Base-by-base conservation (phyloP, 306 rosid genomes). In the Crotalaria pallida region DNA sequence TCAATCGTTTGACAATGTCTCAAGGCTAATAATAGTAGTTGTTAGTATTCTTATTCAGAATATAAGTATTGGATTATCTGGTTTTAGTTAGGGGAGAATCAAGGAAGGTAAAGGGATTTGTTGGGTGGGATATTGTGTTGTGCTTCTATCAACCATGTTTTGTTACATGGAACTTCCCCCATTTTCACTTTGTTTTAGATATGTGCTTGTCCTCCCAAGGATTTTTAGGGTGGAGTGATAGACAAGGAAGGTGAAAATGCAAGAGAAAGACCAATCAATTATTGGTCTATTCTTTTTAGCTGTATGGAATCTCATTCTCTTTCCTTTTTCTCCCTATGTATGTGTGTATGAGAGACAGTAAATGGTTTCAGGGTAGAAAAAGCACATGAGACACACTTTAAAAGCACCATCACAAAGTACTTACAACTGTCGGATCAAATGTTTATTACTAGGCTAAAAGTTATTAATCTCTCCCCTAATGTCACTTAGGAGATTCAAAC, bases 201-300 rank as follows among this genome's bases (percentile, higher is more conserved):
- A 34, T 52, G 50, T 76, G 82, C 62, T 72, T 38, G 13, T 38
- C 44, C 71, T 67, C 69, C 66, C 57, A 65, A 74, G 74, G 69
- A 73, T 27, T 61, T 56, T 38, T 29, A 51, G 70, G 84, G 78
- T 87, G 76, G 87, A 79, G 88, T 80, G 82, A 80, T 58, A 80
- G 89, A 85, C 73, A 83, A 80, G 91, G 87, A 89, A 84, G 81
- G 82, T 80, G 27, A 79, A 80, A 72, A 69, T 73, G 67, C 55
- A 80, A 72, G 84, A 77, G 85, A 77, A 71, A 34, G 81, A 71
- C 72, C 85, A 77, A 84, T 86, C 77, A 77, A 84, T 86, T 73
- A 83, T 78, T 82, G 76, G 69, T 64, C 71, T 77, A 74, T 73
- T 79, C 87, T 80, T 82, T 88, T 72, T 80, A 76, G 78, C 83